Percentiles rank a stretch among this genome's conserved stretches.
These are phyloP conservation scores for Phellinidium pouzarii DNA, from an alignment of 1,284 basidiomycete species.

Conservation along the genomic window DNA sequence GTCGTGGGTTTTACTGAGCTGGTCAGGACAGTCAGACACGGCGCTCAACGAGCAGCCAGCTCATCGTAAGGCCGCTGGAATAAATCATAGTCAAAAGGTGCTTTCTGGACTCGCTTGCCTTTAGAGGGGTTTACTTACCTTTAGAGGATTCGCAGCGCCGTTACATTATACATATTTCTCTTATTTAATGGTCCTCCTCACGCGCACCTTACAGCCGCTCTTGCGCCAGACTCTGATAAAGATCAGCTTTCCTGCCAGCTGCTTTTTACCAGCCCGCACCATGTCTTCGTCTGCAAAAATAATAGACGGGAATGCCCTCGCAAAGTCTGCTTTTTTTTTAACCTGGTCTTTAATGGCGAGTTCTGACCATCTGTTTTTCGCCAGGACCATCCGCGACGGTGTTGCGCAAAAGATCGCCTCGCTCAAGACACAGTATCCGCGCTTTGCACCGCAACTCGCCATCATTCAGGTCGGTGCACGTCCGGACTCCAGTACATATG, in stretches of 20 bases:
- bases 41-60: too few species aligned
- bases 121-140: too few species aligned
- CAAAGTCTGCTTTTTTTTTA: conserved; percentile 60
- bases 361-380: neutral
- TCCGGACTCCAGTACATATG: conserved; percentile 88
- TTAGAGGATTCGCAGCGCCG: too few species aligned
- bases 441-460: conserved; percentile 84
- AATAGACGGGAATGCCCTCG: conserved; percentile 86
- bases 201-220: conserved; percentile 15
- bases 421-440: conserved; percentile 59
- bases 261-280: conserved; percentile 27
- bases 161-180: too few species aligned
- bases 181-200: too few species aligned
- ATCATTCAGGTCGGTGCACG: conserved; percentile 93
- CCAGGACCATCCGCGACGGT: conserved; percentile 72
- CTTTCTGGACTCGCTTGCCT: too few species aligned
- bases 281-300: conserved; percentile 41
- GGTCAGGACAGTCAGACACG: too few species aligned
- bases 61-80: too few species aligned
- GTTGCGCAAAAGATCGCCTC: conserved; percentile 62
- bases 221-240: neutral
- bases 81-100: too few species aligned
- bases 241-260: neutral
- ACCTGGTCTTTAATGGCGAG: conserved; percentile 11
- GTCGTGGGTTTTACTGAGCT: too few species aligned